These are phyloP conservation scores for Pilobolus umbonatus DNA, from an alignment of 192 early-diverging fungal species.

Conservation along the genomic window DNA sequence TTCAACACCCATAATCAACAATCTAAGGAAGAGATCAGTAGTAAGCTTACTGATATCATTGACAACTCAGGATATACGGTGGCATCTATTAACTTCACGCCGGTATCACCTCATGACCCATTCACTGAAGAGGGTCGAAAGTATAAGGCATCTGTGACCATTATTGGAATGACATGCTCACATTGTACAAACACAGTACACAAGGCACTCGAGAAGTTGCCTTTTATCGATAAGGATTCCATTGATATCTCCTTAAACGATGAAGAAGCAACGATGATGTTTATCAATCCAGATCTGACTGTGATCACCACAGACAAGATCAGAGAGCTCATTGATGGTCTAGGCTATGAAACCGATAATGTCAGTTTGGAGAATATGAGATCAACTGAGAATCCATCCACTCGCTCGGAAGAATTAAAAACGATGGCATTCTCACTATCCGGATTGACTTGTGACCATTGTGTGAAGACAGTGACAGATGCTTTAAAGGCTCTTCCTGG, in stretches of 20 bases:
- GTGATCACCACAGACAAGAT: conserved; percentile 5
- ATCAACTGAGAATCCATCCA: background rate
- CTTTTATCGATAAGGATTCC: conserved; percentile 1
- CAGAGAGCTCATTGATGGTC: conserved; percentile 4
- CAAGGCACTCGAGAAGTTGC: background rate
- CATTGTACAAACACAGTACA: conserved; percentile 21
- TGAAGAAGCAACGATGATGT: background rate
- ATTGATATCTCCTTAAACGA: conserved; percentile 10
- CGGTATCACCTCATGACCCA: too few species aligned
- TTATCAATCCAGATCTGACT: background rate
- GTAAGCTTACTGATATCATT: background rate
- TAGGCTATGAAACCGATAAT: conserved; percentile 20
- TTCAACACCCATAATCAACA: too few species aligned
- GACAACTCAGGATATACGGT: too few species aligned
- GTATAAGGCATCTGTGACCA: too few species aligned
- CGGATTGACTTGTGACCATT: conserved; percentile 87
- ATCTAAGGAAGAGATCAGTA: background rate
- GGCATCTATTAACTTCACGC: too few species aligned
- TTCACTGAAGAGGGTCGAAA: too few species aligned
- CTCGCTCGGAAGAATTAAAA: background rate
- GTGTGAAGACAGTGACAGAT: conserved; percentile 66
- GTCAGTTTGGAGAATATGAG: background rate
- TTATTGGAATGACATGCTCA: conserved; percentile 32
- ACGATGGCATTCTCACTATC: conserved; percentile 52
- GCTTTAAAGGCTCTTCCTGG: conserved; percentile 46